A percentile compares a stretch with the other conserved stretches of the same genome.
Conservation (phyloP, 306 rosid genomes). For the Rosa persica region DNA sequence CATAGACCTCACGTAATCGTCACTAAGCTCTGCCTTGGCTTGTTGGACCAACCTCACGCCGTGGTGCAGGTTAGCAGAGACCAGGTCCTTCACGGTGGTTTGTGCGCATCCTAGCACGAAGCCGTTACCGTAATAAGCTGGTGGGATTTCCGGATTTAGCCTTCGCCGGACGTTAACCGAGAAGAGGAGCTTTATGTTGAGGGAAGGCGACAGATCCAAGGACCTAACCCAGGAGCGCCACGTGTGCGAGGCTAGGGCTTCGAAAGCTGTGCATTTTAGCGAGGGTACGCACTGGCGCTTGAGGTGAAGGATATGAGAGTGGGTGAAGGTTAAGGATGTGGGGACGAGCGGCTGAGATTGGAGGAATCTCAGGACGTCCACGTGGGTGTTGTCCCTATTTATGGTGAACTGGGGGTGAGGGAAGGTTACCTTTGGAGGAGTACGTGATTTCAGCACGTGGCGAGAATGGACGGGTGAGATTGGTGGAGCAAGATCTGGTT, state of each 20-base stretch:
- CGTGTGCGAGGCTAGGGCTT: constrained; percentile 74
- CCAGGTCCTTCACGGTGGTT: constrained; percentile 47
- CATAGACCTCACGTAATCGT: constrained; percentile 57
- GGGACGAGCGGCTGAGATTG: constrained; percentile 66
- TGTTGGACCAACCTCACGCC: constrained; percentile 57
- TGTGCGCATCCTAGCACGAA: constrained; percentile 68
- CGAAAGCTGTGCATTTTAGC: constrained; percentile 68
- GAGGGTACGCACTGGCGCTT: constrained; percentile 63
- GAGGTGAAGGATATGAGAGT: constrained; percentile 46
- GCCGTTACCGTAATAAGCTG: constrained; percentile 74
- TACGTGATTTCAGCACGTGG: constrained; percentile 52
- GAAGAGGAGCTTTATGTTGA: constrained; percentile 65
- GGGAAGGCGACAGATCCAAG: constrained; percentile 35
- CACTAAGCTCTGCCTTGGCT: constrained; percentile 43
- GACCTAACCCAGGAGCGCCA: constrained; percentile 87
- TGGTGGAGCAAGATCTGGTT: constrained; percentile 27
- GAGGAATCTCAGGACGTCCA: constrained; percentile 43
- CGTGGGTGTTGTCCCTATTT: constrained; percentile 14
- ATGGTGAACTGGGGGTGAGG: constrained; percentile 47
- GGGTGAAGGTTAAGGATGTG: constrained; percentile 48
- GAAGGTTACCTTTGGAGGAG: constrained; percentile 32
- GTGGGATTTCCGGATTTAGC: constrained; percentile 38
- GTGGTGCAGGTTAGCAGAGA: constrained; percentile 35
- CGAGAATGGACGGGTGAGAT: constrained; percentile 53
- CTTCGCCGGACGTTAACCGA: constrained; percentile 54